Evolutionary conservation across 2,329 filamentous ascomycete species (phyloP), one percentile per base, ranked within the genome.

Genomic region (Macrophomina pseudophaseolina): DNA sequence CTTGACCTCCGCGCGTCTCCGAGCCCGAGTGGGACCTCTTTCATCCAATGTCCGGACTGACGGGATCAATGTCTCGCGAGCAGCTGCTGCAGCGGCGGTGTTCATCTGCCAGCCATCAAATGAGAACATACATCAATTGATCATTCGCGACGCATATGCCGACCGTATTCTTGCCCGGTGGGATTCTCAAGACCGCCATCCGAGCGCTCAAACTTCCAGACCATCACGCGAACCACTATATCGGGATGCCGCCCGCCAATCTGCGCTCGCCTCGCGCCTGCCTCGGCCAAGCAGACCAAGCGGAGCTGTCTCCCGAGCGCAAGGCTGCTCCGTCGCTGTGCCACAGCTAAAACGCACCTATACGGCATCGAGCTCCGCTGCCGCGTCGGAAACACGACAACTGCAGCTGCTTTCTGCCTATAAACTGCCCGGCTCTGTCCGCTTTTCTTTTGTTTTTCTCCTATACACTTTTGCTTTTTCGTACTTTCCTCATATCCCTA

Each of bases 1-100:
- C 7, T 5, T 52, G 28, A 16, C 38, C 40, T 32, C 54, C 54
- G 54, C 23, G 35, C 54, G 54, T 59, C 54, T 59, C 54, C 54
- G 54, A 46, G 28, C 28, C 11, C n/a, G 14, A 30, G 35, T 56
- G 23, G 35, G 42, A 40, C 53, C 35, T 42, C 33, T 38, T 40
- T 14, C 23, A 44, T 58, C 12, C 18, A 12, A 33, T 16, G 18
- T 11, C 48, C 12, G 38, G 3, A 30, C 9, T 16, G 18, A n/a
- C 38, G 23, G 6, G 14, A 23, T 8, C 23, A 44, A 42, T 28
- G 12, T 52, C 6, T 59, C 56, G 40, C 40, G 32, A 12, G 30
- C 2, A 40, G 16, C 11, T 23, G 4, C 3, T 18, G 46, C 46
- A 38, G 23, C 23, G 23, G 23, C 23, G 23, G 23, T 2, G 23